Base-by-base conservation (phyloP, 441 rosid genomes). In the Geranium incanum region DNA sequence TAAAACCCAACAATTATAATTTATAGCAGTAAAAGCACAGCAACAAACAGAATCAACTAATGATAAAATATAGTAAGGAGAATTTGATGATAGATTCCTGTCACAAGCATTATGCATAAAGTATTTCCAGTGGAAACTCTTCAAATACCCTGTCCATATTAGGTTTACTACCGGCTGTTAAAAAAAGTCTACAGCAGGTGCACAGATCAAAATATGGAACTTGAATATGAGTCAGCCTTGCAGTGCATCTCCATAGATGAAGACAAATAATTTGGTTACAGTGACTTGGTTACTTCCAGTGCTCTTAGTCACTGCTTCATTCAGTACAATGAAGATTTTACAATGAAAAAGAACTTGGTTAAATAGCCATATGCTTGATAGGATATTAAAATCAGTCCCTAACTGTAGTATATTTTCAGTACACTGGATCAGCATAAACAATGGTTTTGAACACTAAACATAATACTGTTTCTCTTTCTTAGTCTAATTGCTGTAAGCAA, bases 11-110 rank as follows among this genome's bases (percentile, higher is more conserved):
- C 19, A 15, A 6, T 55, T 4, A 3, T 55, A n/a, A n/a, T n/a
- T 55, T 16, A 43, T 43, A 43, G 50, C 50, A 43, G 50, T 39
- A 11, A 16, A 38, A 36, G 59, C 70, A 67, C 63, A 62, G 23
- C 36, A 62, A 21, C 4, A 6, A 2, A 19, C 28, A 3, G 23
- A 3, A 60, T 60, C 65, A 60, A 60, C 7, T 60, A 16, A 18
- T 60, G 65, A 28, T 28, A 60, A 18, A 5, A 18, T 13, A 16
- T 18, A 16, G 19, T 7, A 60, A 8, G 9, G 33, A 60, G 33
- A 60, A 4, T 50, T 50, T n/a, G 3, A 50, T 50, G 59, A 50
- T 1, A 2, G 2, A 50, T 50, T 50, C 6, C 59, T 2, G 16
- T 50, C 18, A 5, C 59, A 50, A 3, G 55, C 12, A 45, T 45